Evolutionary conservation across 1,284 basidiomycete genomes (phyloP).

Genomic region (Rhodotorula sp.): DNA sequence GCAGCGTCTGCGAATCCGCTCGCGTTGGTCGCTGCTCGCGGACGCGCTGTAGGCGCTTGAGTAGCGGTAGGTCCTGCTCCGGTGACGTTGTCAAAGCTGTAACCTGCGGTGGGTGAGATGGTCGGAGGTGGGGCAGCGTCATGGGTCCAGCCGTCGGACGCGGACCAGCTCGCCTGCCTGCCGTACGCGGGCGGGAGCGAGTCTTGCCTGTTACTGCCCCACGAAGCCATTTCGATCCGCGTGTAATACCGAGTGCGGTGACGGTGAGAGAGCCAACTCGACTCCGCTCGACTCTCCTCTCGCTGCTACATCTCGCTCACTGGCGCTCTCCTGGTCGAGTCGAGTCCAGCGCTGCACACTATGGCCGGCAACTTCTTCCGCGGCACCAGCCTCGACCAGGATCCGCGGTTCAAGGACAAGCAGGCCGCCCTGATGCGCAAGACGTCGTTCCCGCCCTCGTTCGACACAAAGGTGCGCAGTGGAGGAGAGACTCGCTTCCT

Average conservation of each 20-base stretch:
- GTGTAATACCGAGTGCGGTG: neutral
- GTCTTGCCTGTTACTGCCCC: neutral
- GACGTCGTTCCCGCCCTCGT: conserved; percentile 86
- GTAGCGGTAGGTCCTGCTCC: neutral
- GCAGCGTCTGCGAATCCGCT: conserved; percentile 5
- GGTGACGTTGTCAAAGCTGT: neutral
- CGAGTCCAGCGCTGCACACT: too few relatives aligned
- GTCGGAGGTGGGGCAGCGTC: neutral
- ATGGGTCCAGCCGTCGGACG: neutral
- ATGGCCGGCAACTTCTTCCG: conserved; percentile 6
- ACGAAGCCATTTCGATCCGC: neutral
- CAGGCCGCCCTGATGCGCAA: conserved; percentile 81
- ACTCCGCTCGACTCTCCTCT: neutral
- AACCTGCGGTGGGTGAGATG: neutral
- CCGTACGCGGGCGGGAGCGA: neutral
- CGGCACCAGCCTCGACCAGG: conserved; percentile 42
- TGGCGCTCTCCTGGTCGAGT: neutral
- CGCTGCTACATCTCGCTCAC: neutral
- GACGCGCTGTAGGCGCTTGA: neutral
- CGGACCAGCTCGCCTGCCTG: neutral
- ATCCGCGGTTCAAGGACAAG: conserved; percentile 85
- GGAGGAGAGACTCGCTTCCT: conserved; percentile 9
- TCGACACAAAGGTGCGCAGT: conserved; percentile 69
- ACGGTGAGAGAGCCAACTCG: neutral
- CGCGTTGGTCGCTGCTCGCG: neutral